A percentile compares a stretch with the other conserved stretches of the same genome.
These are phyloP conservation scores for Xenoacremonium recifei DNA, from an alignment of 2,329 filamentous ascomycete species.

Conservation along the genomic window DNA sequence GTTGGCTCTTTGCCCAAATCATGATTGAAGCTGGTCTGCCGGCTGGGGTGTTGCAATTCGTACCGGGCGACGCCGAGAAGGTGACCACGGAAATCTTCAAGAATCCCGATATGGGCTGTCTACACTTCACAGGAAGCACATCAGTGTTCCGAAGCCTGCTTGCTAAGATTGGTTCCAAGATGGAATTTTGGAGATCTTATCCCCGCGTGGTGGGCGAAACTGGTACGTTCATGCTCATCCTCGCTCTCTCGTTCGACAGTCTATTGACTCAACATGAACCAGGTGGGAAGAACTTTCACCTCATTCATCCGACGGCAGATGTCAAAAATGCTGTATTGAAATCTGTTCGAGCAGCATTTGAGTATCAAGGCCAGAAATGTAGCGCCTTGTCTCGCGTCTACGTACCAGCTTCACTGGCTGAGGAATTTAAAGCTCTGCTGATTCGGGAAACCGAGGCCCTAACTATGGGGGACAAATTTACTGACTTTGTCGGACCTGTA, in stretches of 20 bases:
- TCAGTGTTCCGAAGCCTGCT: constrained; percentile 87
- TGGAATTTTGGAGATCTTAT: constrained; percentile 80
- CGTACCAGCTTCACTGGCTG: constrained; percentile 72
- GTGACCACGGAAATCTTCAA: constrained; percentile 75
- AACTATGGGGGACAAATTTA: constrained; percentile 67
- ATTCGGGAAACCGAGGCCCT: constrained; percentile 66
- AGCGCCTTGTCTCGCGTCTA: constrained; percentile 80
- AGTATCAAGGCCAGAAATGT: constrained; percentile 91
- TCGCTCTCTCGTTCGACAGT: no score
- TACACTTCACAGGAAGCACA: constrained; percentile 93
- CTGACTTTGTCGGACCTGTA: constrained; percentile 83
- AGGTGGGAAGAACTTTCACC: constrained; percentile 92
- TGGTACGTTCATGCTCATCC: no score
- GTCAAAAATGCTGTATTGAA: constrained; percentile 77
- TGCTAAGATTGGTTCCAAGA: constrained; percentile 76
- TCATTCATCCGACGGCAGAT: constrained; percentile 76
- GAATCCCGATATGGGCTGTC: constrained; percentile 79
- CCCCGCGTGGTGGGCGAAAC: constrained; percentile 88
- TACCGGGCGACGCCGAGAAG: constrained; percentile 82
- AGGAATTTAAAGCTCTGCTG: constrained; percentile 65
- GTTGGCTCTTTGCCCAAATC: constrained; percentile 87
- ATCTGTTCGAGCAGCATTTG: constrained; percentile 82
- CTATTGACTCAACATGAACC: no score
- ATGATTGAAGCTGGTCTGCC: constrained; percentile 88
- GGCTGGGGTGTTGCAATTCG: constrained; percentile 85